Percentiles rank a stretch among this genome's conserved stretches.
phyloP scores from a whole-genome alignment of 169 alveolate species.

The Plasmodium coatneyi region DNA sequence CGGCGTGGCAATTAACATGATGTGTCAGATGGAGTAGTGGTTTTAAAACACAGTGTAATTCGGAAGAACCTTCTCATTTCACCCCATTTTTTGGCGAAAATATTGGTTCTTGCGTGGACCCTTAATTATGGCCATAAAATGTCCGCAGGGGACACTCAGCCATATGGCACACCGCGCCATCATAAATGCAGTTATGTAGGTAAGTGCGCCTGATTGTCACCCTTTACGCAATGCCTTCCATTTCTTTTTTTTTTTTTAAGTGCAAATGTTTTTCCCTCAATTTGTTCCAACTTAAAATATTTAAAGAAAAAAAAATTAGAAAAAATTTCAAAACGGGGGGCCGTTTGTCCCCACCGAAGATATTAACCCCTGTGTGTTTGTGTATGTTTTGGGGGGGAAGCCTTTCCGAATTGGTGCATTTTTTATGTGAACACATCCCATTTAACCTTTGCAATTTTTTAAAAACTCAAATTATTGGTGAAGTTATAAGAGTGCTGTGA shows the following conservation, averaged over 20 bases:
- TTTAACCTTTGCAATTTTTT: background rate
- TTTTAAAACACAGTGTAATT: background rate
- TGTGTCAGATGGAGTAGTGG: background rate
- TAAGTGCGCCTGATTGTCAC: background rate
- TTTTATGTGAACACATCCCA: background rate
- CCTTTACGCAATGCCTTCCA: background rate
- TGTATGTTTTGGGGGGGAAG: background rate
- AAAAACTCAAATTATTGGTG: background rate
- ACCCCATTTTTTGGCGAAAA: background rate
- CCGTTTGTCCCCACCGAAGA: background rate
- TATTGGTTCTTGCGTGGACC: background rate
- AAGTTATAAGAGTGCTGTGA: background rate
- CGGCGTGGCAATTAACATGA: background rate
- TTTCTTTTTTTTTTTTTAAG: slow-evolving; percentile 8
- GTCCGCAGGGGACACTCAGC: background rate
- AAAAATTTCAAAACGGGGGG: background rate
- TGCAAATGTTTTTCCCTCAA: background rate
- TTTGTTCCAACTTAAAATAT: slow-evolving; percentile 1
- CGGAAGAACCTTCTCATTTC: background rate
- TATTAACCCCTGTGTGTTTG: background rate
- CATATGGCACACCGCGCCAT: background rate
- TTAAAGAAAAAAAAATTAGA: background rate
- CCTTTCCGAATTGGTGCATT: background rate
- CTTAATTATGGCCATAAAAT: background rate
- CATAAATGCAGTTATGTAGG: background rate